Evolutionary conservation across 345 rosid species (phyloP).

Genomic region (Pugionium dolabratum): DNA sequence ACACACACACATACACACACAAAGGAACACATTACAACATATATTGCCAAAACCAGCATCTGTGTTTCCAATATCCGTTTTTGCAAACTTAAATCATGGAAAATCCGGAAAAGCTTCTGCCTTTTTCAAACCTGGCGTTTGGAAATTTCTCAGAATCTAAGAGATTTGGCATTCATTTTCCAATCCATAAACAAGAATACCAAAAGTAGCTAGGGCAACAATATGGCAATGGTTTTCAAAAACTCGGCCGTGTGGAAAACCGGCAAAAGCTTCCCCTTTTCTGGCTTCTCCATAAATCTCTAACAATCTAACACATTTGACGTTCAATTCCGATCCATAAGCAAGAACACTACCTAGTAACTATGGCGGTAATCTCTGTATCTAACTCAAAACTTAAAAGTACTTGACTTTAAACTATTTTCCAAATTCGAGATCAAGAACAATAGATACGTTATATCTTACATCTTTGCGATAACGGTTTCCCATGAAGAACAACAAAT

Average conservation of each 20-base stretch:
- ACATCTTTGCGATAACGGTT: slow-evolving; percentile 85
- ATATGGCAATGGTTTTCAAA: no score
- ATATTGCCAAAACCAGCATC: neutral
- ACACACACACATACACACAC: neutral
- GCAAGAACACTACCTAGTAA: slow-evolving; percentile 14
- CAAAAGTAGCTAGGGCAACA: no score
- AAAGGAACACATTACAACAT: neutral
- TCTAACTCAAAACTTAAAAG: slow-evolving; percentile 3
- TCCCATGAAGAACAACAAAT: slow-evolving; percentile 82
- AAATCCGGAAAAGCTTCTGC: no score
- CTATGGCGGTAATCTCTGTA: neutral
- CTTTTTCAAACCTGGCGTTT: no score
- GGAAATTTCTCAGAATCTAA: no score
- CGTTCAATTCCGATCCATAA: slow-evolving; percentile 7
- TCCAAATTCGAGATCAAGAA: neutral
- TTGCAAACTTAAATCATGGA: no score
- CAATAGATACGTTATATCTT: slow-evolving; percentile 7
- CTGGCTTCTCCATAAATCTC: neutral
- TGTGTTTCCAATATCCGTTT: no score
- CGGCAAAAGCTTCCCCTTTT: no score
- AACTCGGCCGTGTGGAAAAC: no score
- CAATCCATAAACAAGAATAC: no score
- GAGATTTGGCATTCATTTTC: no score
- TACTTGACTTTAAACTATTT: neutral
- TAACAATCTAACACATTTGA: neutral